Evolutionary conservation across 129 eudicot genomes (phyloP), one percentile per base, ranked within the genome.

Genomic region (Escallonia herrerae): DNA sequence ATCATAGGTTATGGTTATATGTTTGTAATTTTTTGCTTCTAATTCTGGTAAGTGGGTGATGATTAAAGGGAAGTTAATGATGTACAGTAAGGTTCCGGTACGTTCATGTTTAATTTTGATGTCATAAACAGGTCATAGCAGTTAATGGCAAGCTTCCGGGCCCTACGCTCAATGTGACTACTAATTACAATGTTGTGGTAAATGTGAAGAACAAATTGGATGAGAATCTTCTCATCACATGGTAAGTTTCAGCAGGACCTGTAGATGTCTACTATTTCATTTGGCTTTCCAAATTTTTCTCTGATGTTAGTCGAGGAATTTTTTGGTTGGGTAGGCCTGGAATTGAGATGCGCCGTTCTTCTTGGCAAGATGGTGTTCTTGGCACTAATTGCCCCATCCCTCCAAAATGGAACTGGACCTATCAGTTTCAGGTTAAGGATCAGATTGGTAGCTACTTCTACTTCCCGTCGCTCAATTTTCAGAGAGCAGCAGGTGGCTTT

Each of bases 381-480:
- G 99, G 99, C 67, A 94, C 99, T 38, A 94, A 89, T 63, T 94
- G 99, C 63, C 93, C 99, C 40, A 84, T 94, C 50, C 97, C 87
- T 15, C 80, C 90, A 47, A 76, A 66, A 10, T 84, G 93, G 95
- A 86, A 86, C 54, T 89, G 90, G 93, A 89, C 99, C 53, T 94
- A 89, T 58, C 76, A 86, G 64, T 94, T 94, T 67, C 99, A 94
- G 79, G 97, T 82, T 48, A 94, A 94, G 79, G 99, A 94, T 68
- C 99, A 94, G 68, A 86, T 94, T 62, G 99, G 99, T 15, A 94
- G 97, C 77, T 89, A 74, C 78, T 89, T 80, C 67, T 94, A 94
- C 72, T 79, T 49, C 39, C 99, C 99, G 3, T 89, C 99, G 4
- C 80, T 89, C 56, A 81, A 86, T 72, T 76, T 94, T 63, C 99